Conservation (phyloP, 805 yeast species). For the Wickerhamomyces tratensis region DNA sequence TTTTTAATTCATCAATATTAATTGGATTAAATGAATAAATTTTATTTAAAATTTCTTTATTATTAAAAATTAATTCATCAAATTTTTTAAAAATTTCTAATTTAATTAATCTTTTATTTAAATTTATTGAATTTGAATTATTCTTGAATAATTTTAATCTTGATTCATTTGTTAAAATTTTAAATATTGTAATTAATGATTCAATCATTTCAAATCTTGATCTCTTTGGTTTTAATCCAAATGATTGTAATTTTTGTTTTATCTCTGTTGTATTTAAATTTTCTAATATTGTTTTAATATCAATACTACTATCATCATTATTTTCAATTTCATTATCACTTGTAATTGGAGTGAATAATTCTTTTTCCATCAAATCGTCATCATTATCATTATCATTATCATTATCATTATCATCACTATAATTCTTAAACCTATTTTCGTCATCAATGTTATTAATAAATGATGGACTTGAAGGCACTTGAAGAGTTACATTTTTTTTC, state of each 20-base stretch:
- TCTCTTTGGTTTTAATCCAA: conserved; percentile 17
- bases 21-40: conserved; percentile 17
- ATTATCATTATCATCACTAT: background rate
- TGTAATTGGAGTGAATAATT: no score
- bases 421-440: no score
- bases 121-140: conserved; percentile 7
- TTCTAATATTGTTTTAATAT: no score
- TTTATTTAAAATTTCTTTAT: conserved; percentile 9
- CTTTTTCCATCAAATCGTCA: background rate
- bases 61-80: conserved; percentile 3
- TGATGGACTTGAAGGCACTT: conserved; percentile 15
- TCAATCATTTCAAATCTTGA: conserved; percentile 11
- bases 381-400: background rate
- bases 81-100: conserved; percentile 12
- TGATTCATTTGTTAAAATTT: conserved; percentile 10
- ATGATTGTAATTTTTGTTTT: conserved; percentile 10
- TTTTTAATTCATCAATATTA: conserved; percentile 1
- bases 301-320: background rate
- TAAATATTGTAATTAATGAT: conserved; percentile 8
- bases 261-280: no score
- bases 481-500: conserved; percentile 5
- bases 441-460: conserved; percentile 1
- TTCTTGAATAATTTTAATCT: conserved; percentile 7
- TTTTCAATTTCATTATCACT: background rate
- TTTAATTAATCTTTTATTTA: conserved; percentile 13